Evolutionary conservation across 805 yeast genomes (phyloP).

Genomic region (Candida pini): DNA sequence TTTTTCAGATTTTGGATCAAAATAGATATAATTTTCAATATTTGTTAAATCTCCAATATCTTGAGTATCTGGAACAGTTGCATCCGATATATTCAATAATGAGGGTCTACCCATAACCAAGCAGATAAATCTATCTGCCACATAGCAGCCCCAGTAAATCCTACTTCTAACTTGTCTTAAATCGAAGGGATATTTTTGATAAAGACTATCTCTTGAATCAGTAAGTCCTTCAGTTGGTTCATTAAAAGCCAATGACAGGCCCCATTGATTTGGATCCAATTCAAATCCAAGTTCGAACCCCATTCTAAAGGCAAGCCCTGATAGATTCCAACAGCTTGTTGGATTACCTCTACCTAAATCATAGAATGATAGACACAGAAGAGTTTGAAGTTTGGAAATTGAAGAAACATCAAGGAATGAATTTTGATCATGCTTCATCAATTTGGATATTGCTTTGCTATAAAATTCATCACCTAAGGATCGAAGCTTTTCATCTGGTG

Average conservation of each 20-base stretch:
- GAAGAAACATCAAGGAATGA: constrained; percentile 35
- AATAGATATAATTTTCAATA: constrained; percentile 49
- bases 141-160: constrained; percentile 60
- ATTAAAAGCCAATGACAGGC: too few species aligned
- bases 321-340: constrained; percentile 54
- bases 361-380: constrained; percentile 52
- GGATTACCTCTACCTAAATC: constrained; percentile 55
- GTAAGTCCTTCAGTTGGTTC: constrained; percentile 25
- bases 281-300: constrained; percentile 60
- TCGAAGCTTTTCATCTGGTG: constrained; percentile 37
- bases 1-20: constrained; percentile 13
- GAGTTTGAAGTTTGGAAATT: constrained; percentile 52
- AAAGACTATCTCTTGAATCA: constrained; percentile 40
- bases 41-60: constrained; percentile 54
- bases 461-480: constrained; percentile 40
- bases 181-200: constrained; percentile 27
- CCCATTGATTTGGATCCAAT: constrained; percentile 53
- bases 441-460: constrained; percentile 38
- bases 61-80: constrained; percentile 52
- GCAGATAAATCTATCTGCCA: constrained; percentile 59
- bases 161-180: constrained; percentile 39
- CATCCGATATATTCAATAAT: constrained; percentile 47
- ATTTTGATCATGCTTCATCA: constrained; percentile 26
- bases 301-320: constrained; percentile 56
- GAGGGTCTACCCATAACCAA: constrained; percentile 54